Base-by-base conservation (phyloP, 208 protist genomes). In the Wallacemonas sp. region DNA sequence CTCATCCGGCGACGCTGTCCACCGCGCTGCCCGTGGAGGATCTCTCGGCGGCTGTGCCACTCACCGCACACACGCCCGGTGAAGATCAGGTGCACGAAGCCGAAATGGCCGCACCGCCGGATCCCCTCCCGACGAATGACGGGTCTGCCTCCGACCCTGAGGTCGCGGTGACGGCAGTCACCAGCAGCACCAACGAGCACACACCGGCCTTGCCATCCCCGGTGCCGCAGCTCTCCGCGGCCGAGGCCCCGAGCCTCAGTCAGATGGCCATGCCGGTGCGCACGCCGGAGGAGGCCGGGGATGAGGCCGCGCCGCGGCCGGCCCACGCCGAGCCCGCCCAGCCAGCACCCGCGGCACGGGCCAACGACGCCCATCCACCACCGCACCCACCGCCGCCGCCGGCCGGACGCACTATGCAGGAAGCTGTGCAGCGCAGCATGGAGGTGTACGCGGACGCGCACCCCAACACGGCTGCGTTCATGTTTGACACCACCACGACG, bases 341-440 rank as follows among this genome's bases (percentile, higher is more conserved):
- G 5, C 17, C 21, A 34, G 8, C 50, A 0, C 13, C 50, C 3
- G 8, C 26, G 22, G 29, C 50, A n/a, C 19, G 3, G 29, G 4
- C 36, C 5, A 9, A 8, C 29, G 29, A 6, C 3, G 5, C 50
- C 6, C 15, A 46, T 12, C 10, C 41, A 46, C 41, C 41, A 46
- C 41, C 41, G 22, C 9, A 46, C 17, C 41, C 41, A 46, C 41
- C 41, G 22, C 9, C 17, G 41, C 19, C 41, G 0, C 15, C 41
- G 9, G 10, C 41, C 39, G 22, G 17, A 19, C 4, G 39, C 39
- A 45, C 50, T 6, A 57, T 57, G 50, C 9, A 57, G 29, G 50
- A 13, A 4, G 50, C 50, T 12, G 50, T 57, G 29, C 13, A 57
- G 30, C 50, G 50, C n/a, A 57, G 50, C 30, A 39, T 57, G 50